These are phyloP conservation scores for Tetrapisispora arboricola DNA, from an alignment of 805 yeast species.

Conservation along the genomic window DNA sequence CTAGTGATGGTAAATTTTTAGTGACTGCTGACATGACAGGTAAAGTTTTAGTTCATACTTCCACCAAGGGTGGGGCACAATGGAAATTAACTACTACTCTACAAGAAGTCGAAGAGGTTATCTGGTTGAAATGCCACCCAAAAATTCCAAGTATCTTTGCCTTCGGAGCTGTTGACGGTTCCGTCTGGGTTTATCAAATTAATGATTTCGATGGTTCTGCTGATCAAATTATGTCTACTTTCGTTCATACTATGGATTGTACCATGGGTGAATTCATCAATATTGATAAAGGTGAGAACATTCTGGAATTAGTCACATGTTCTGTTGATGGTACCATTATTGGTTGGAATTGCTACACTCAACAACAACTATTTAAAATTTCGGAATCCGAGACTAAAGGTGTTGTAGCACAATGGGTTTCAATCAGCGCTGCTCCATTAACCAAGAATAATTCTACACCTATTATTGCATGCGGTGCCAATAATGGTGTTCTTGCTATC, in stretches of 20 bases:
- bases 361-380: constrained; percentile 57
- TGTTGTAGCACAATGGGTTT: constrained; percentile 80
- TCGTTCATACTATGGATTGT: constrained; percentile 71
- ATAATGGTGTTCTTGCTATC: constrained; percentile 80
- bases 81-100: constrained; percentile 65
- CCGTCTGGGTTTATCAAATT: constrained; percentile 86
- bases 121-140: constrained; percentile 79
- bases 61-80: constrained; percentile 67
- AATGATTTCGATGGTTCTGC: constrained; percentile 40
- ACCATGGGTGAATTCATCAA: constrained; percentile 71
- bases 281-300: constrained; percentile 41
- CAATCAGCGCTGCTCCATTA: constrained; percentile 38
- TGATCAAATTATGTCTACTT: constrained; percentile 68
- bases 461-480: constrained; percentile 68
- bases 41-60: constrained; percentile 58
- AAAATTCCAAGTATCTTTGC: constrained; percentile 64
- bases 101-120: constrained; percentile 84
- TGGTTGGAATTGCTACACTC: constrained; percentile 83
- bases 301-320: constrained; percentile 57
- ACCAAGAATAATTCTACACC: constrained; percentile 35
- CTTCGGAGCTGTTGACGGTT: constrained; percentile 85
- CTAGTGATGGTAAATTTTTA: constrained; percentile 70
- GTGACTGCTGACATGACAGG: constrained; percentile 96
- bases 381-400: constrained; percentile 62
- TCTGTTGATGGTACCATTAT: constrained; percentile 82